phyloP scores from a whole-genome alignment of 2,329 filamentous ascomycete genomes.

The Stemphylium vesicarium region DNA sequence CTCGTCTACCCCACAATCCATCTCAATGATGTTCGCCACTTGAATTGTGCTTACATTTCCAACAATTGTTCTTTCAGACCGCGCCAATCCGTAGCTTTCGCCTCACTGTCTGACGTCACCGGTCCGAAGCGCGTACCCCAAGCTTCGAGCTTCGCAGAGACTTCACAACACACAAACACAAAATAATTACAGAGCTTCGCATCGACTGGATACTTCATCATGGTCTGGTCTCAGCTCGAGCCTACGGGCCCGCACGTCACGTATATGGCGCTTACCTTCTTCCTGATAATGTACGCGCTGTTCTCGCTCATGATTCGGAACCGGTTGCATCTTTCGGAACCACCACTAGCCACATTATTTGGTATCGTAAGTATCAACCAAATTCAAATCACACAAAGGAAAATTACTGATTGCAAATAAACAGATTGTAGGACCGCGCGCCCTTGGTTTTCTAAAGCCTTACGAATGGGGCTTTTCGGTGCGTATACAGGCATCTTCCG shows the following conservation, averaged over 20 bases:
- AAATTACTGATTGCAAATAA: not conserved
- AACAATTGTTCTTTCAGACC: not conserved
- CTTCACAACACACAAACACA: slow-evolving; percentile 2
- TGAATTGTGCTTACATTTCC: not conserved
- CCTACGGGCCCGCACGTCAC: slow-evolving; percentile 54
- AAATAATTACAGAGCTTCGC: not conserved
- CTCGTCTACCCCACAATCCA: not conserved
- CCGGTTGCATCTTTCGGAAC: slow-evolving; percentile 57
- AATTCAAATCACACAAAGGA: not conserved
- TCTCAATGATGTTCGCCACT: not conserved
- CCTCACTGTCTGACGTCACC: slow-evolving; percentile 7
- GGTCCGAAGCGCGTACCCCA: not conserved
- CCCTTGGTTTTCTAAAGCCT: slow-evolving; percentile 50
- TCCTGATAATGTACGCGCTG: slow-evolving; percentile 55
- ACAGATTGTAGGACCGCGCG: slow-evolving; percentile 50
- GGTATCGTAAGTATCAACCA: slow-evolving; percentile 42
- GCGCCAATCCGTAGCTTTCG: not conserved
- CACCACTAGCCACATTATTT: slow-evolving; percentile 55
- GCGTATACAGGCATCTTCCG: not conserved
- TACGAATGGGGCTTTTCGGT: slow-evolving; percentile 48
- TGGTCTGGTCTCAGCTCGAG: slow-evolving; percentile 55
- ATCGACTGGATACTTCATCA: slow-evolving; percentile 14
- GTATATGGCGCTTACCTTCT: slow-evolving; percentile 53
- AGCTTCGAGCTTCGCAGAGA: slow-evolving; percentile 9
- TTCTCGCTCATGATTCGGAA: slow-evolving; percentile 57